Conservation (phyloP, 139 green algal genomes). For the Edaphochlamys debaryana region DNA sequence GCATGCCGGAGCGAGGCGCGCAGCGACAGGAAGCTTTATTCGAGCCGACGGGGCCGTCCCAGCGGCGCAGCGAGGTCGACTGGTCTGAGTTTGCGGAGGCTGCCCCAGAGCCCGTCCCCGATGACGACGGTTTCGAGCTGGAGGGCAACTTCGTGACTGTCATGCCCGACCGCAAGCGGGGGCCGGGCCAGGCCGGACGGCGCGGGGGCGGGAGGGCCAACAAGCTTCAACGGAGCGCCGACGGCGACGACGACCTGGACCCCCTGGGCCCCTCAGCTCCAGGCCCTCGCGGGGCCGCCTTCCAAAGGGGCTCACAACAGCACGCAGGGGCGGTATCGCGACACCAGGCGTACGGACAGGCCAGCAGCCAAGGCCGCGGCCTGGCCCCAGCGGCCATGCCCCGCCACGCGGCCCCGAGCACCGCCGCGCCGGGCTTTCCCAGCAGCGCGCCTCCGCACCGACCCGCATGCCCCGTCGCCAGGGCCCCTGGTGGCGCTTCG, state of each 20-base stretch:
- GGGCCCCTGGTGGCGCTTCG: too few species aligned
- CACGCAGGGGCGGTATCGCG: neutral
- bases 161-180: slow-evolving; percentile 9
- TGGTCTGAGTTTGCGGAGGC: slow-evolving; percentile 1
- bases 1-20: neutral
- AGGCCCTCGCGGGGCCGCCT: too few species aligned
- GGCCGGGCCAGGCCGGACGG: neutral
- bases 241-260: neutral
- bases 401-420: too few species aligned
- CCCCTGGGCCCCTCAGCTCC: neutral
- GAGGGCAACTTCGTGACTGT: neutral
- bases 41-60: neutral
- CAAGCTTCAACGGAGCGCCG: neutral
- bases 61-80: neutral
- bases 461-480: too few species aligned
- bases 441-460: too few species aligned
- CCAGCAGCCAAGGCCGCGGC: too few species aligned
- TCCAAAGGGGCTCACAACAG: neutral
- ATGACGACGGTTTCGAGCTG: neutral
- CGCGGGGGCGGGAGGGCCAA: neutral
- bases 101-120: neutral
- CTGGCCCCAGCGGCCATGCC: too few species aligned
- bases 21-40: too few species aligned
- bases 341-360: too few species aligned
- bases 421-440: too few species aligned